Evolutionary conservation across 129 eudicot genomes (phyloP).

Genomic region (Ambrosia artemisiifolia): DNA sequence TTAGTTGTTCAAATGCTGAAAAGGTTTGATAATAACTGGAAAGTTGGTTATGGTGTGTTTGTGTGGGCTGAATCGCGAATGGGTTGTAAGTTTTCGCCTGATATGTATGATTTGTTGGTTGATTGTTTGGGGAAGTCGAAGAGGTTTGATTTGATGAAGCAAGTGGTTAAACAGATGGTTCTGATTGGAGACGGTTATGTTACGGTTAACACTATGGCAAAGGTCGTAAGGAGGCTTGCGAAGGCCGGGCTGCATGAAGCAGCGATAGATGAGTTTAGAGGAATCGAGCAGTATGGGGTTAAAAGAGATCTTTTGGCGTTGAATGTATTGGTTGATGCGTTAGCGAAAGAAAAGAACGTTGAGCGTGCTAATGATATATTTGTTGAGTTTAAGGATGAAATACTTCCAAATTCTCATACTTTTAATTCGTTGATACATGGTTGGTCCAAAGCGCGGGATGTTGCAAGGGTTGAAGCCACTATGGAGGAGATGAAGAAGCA

Average conservation of each 20-base stretch:
- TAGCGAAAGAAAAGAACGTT: slow-evolving; percentile 56
- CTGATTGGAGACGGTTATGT: slow-evolving; percentile 31
- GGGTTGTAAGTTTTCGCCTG: slow-evolving; percentile 37
- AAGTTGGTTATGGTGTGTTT: slow-evolving; percentile 58
- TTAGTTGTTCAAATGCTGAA: slow-evolving; percentile 55
- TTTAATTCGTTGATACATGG: slow-evolving; percentile 76
- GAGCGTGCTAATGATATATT: slow-evolving; percentile 57
- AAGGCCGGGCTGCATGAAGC: slow-evolving; percentile 59
- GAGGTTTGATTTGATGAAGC: slow-evolving; percentile 73
- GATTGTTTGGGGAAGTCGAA: slow-evolving; percentile 68
- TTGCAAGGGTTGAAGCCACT: slow-evolving; percentile 39
- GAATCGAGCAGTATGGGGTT: slow-evolving; percentile 52
- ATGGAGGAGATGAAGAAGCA: slow-evolving; percentile 56
- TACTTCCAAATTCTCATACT: slow-evolving; percentile 43
- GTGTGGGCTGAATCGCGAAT: slow-evolving; percentile 56
- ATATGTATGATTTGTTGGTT: slow-evolving; percentile 60
- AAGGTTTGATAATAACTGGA: slow-evolving; percentile 72
- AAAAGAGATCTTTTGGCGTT: slow-evolving; percentile 41
- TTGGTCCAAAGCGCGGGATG: slow-evolving; percentile 57
- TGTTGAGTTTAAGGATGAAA: slow-evolving; percentile 39
- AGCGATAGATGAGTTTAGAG: slow-evolving; percentile 55
- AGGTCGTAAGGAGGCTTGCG: slow-evolving; percentile 67
- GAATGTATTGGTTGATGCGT: slow-evolving; percentile 53
- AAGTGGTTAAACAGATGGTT: slow-evolving; percentile 61
- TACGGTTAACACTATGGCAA: slow-evolving; percentile 54